A percentile compares a stretch with the other conserved stretches of the same genome.
Evolutionary conservation across 164 flowering plant species (phyloP).

Genomic region (Chloranthus sessilifolius): DNA sequence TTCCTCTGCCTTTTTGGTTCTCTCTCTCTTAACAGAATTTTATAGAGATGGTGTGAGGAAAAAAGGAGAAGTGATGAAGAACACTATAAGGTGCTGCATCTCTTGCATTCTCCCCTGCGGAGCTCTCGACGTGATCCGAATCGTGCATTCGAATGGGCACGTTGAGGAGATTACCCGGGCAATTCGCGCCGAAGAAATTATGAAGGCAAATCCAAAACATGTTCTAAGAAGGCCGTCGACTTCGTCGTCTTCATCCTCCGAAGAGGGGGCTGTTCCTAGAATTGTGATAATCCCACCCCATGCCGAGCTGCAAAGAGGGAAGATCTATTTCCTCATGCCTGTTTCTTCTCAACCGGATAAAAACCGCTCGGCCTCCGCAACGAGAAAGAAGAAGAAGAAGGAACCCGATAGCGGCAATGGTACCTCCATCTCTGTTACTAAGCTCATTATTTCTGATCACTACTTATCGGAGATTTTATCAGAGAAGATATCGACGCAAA

Average conservation of each 20-base stretch:
- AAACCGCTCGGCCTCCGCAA: conserved; percentile 19
- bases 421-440: conserved; percentile 11
- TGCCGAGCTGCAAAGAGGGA: conserved; percentile 78
- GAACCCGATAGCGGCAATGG: background rate
- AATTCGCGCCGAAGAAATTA: conserved; percentile 59
- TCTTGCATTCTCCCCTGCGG: conserved; percentile 97
- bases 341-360: conserved; percentile 26
- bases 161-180: conserved; percentile 76
- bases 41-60: conserved; percentile 7
- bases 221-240: conserved; percentile 59
- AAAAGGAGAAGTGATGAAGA: conserved; percentile 42
- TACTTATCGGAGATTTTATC: conserved; percentile 76
- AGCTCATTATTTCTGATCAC: conserved; percentile 51
- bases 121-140: conserved; percentile 73
- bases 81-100: conserved; percentile 74
- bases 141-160: conserved; percentile 70
- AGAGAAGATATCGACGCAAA: conserved; percentile 58
- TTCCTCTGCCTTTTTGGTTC: conserved; percentile 4
- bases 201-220: conserved; percentile 83
- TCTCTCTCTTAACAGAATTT: background rate
- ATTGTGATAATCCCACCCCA: conserved; percentile 76
- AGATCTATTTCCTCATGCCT: conserved; percentile 91
- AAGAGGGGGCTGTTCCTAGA: conserved; percentile 36
- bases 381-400: conserved; percentile 25
- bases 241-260: conserved; percentile 34